Conservation (phyloP, 2,329 filamentous ascomycete genomes). For the Claviceps maximensis region DNA sequence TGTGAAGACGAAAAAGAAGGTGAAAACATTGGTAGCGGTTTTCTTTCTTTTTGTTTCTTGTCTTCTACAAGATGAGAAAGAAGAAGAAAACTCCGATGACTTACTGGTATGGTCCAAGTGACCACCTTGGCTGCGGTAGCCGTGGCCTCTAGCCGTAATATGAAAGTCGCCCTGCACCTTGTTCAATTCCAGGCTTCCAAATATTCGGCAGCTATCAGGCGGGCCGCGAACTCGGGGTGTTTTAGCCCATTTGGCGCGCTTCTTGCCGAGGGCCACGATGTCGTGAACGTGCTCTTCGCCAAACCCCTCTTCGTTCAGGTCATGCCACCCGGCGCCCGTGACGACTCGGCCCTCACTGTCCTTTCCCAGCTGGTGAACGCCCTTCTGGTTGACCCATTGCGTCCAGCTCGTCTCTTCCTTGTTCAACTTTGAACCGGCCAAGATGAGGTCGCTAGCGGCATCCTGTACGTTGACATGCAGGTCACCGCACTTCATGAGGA, state of each 20-base stretch:
- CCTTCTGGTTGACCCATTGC: constrained; percentile 65
- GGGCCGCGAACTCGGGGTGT: constrained; percentile 52
- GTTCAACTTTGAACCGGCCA: constrained; percentile 61
- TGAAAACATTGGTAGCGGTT: too few species aligned
- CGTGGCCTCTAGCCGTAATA: constrained; percentile 87
- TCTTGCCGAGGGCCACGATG: constrained; percentile 59
- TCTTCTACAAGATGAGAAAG: too few species aligned
- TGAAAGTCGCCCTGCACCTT: constrained; percentile 98
- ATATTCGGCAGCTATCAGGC: constrained; percentile 74
- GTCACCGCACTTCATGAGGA: constrained; percentile 75
- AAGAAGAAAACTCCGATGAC: constrained; percentile 17
- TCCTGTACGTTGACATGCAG: constrained; percentile 97
- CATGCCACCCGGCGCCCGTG: constrained; percentile 44
- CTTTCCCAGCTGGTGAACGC: constrained; percentile 45
- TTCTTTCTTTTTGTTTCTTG: too few species aligned
- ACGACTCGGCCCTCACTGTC: constrained; percentile 41
- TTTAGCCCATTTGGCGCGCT: constrained; percentile 56
- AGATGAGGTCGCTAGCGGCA: constrained; percentile 79
- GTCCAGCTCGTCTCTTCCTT: constrained; percentile 69
- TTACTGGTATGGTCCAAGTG: constrained; percentile 74
- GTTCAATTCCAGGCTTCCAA: constrained; percentile 80
- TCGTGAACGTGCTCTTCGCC: constrained; percentile 81
- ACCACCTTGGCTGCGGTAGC: constrained; percentile 66
- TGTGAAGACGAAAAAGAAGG: too few species aligned
- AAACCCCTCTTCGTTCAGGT: constrained; percentile 49